phyloP scores from a whole-genome alignment of 331 rosid genomes.

The Malus hybrid region DNA sequence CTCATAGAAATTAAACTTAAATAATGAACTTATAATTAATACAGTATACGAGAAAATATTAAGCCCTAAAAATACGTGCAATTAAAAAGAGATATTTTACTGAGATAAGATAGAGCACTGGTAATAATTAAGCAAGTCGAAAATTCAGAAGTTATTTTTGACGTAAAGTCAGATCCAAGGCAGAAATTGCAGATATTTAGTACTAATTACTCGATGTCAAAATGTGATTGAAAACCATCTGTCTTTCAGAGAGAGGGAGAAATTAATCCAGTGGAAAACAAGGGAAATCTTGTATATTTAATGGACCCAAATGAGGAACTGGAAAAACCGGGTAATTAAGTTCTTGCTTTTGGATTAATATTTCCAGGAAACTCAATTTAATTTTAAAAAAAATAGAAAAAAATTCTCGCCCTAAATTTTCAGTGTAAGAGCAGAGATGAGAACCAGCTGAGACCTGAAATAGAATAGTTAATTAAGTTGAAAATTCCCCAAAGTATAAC shows the following conservation, averaged over 20 bases:
- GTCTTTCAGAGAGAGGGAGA: background rate
- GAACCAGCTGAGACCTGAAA: background rate
- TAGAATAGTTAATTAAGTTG: background rate
- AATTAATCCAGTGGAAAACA: background rate
- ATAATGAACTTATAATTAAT: background rate
- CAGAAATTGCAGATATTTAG: background rate
- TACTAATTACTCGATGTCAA: background rate
- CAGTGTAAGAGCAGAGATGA: background rate
- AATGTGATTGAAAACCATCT: slow-evolving; percentile 1
- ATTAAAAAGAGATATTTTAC: background rate
- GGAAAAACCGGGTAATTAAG: background rate
- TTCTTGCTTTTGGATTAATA: background rate
- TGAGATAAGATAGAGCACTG: background rate
- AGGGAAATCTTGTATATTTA: background rate
- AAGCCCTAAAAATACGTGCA: slow-evolving; percentile 2
- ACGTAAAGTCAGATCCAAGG: background rate
- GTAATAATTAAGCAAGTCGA: background rate
- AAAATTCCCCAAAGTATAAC: background rate
- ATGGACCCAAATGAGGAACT: background rate
- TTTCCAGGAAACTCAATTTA: background rate
- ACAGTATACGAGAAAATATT: background rate
- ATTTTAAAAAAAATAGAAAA: background rate
- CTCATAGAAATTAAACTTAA: background rate
- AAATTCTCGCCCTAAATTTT: background rate
- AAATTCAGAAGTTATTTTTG: background rate